These are phyloP conservation scores for Cavenderia fasciculata DNA, from an alignment of 78 protist genomes.

Conservation along the genomic window DNA sequence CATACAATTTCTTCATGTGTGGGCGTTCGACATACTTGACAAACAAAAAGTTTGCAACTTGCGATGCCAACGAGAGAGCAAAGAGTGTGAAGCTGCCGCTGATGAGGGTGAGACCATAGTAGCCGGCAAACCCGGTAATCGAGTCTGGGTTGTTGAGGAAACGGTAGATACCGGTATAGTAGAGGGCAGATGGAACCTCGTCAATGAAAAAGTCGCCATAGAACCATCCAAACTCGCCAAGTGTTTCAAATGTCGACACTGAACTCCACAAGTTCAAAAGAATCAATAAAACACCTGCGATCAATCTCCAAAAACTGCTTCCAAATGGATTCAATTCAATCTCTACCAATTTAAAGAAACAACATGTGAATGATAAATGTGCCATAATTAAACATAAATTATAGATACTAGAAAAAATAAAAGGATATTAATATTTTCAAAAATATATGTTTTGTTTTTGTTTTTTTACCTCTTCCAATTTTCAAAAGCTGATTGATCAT, in stretches of 20 bases:
- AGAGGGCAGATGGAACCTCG: slow-evolving; percentile 42
- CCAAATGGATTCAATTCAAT: slow-evolving; percentile 51
- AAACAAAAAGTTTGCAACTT: slow-evolving; percentile 52
- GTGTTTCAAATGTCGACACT: slow-evolving; percentile 54
- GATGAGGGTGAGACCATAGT: slow-evolving; percentile 74
- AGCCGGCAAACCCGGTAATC: slow-evolving; percentile 77
- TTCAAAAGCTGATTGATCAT: slow-evolving; percentile 63
- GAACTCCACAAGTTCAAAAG: slow-evolving; percentile 71
- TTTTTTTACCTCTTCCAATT: slow-evolving; percentile 79
- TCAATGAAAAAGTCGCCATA: slow-evolving; percentile 86
- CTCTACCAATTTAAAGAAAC: slow-evolving; percentile 41
- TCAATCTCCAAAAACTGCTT: slow-evolving; percentile 56
- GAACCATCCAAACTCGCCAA: slow-evolving; percentile 87
- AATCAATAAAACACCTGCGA: slow-evolving; percentile 64
- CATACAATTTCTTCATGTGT: slow-evolving; percentile 83
- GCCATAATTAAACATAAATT: slow-evolving; percentile 75
- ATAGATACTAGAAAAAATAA: slow-evolving; percentile 33
- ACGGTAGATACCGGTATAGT: slow-evolving; percentile 82
- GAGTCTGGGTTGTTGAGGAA: slow-evolving; percentile 85
- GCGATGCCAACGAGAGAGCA: slow-evolving; percentile 72
- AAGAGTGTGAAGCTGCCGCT: slow-evolving; percentile 59
- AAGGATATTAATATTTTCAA: neutral
- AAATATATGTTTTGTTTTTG: neutral
- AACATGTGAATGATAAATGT: slow-evolving; percentile 62
- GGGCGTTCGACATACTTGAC: slow-evolving; percentile 80